Evolutionary conservation across 768 basidiomycete genomes (phyloP).

Genomic region (Suillus lakei): DNA sequence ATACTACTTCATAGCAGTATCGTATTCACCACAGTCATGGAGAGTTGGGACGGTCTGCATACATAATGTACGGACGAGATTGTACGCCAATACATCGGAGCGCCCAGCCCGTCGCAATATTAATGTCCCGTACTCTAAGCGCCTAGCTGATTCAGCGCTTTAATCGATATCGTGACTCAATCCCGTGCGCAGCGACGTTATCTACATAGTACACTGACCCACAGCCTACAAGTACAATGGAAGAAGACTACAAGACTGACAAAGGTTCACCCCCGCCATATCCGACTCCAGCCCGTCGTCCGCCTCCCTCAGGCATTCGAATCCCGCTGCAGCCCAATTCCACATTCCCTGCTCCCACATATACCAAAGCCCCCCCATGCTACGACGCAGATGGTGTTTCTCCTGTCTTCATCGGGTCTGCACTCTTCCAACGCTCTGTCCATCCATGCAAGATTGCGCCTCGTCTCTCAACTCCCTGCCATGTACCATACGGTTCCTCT

Average conservation of each 20-base stretch:
- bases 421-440: slow-evolving; percentile 65
- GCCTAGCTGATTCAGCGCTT: slow-evolving; percentile 16
- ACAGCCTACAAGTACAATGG: neutral
- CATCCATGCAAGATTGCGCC: slow-evolving; percentile 86
- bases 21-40: too few species aligned
- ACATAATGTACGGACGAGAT: too few species aligned
- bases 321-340: slow-evolving; percentile 53
- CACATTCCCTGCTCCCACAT: slow-evolving; percentile 42
- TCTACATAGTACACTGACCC: neutral
- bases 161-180: too few species aligned
- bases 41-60: too few species aligned
- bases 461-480: slow-evolving; percentile 52
- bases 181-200: neutral
- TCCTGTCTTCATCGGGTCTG: slow-evolving; percentile 76
- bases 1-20: too few species aligned
- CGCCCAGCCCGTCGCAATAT: too few species aligned
- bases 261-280: slow-evolving; percentile 1
- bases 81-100: too few species aligned
- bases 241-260: neutral
- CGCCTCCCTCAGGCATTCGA: slow-evolving; percentile 71
- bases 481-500: slow-evolving; percentile 65
- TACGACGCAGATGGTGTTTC: slow-evolving; percentile 59
- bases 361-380: slow-evolving; percentile 56
- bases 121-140: too few species aligned
- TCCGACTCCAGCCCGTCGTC: slow-evolving; percentile 5